These are phyloP conservation scores for Acrodontium crateriforme DNA, from an alignment of 2,329 filamentous ascomycete genomes.

Conservation along the genomic window DNA sequence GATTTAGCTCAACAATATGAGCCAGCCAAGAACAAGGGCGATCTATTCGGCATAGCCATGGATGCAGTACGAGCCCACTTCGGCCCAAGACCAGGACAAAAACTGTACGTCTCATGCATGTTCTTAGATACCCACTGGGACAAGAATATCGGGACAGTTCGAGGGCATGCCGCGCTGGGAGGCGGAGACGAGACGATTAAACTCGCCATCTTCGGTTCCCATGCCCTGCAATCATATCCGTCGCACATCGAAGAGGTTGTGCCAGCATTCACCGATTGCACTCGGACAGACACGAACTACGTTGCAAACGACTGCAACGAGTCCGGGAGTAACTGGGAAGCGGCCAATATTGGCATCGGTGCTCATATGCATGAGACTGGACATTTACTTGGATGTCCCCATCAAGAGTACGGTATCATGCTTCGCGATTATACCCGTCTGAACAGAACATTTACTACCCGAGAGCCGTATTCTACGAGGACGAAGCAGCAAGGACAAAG, in stretches of 20 bases:
- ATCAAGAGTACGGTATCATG: slow-evolving; percentile 89
- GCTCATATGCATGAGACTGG: slow-evolving; percentile 86
- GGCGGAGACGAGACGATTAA: slow-evolving; percentile 60
- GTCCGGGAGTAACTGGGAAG: slow-evolving; percentile 83
- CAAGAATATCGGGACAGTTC: slow-evolving; percentile 51
- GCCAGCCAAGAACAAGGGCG: slow-evolving; percentile 53
- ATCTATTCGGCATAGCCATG: slow-evolving; percentile 62
- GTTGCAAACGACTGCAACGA: slow-evolving; percentile 81
- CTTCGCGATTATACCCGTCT: slow-evolving; percentile 71
- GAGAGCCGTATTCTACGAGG: slow-evolving; percentile 75
- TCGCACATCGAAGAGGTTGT: slow-evolving; percentile 79
- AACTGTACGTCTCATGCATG: slow-evolving; percentile 75
- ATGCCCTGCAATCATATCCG: slow-evolving; percentile 83
- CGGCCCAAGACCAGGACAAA: slow-evolving; percentile 58
- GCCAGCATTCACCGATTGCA: slow-evolving; percentile 79
- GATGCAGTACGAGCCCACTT: slow-evolving; percentile 71
- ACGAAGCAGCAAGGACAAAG: slow-evolving; percentile 69
- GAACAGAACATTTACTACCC: slow-evolving; percentile 67
- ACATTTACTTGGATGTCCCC: slow-evolving; percentile 78
- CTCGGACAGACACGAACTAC: slow-evolving; percentile 64
- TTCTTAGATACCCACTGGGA: slow-evolving; percentile 88
- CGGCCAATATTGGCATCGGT: slow-evolving; percentile 87
- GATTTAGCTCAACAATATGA: slow-evolving; percentile 66
- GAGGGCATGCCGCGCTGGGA: slow-evolving; percentile 73
- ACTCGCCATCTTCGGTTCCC: slow-evolving; percentile 82